These are phyloP conservation scores for Benincasa hispida DNA, from an alignment of 306 rosid species.

Conservation along the genomic window DNA sequence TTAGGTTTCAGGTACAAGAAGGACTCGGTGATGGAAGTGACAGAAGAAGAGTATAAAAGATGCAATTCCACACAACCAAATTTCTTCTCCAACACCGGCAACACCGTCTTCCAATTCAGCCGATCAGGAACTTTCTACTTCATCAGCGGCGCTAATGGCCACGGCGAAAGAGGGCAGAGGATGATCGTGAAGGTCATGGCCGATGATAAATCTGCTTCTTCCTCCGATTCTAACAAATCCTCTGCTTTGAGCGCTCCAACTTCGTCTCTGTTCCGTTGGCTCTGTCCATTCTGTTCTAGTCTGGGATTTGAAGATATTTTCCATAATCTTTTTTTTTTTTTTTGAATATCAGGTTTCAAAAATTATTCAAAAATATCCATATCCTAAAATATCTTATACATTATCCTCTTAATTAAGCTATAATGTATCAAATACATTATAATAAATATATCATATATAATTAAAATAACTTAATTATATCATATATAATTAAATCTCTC, in stretches of 20 bases:
- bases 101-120: slow-evolving; percentile 30
- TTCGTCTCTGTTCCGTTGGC: not conserved
- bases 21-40: slow-evolving; percentile 86
- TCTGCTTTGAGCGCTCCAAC: not conserved
- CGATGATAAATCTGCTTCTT: slow-evolving; percentile 13
- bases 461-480: too few species aligned
- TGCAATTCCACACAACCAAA: slow-evolving; percentile 72
- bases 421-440: too few species aligned
- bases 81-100: slow-evolving; percentile 65
- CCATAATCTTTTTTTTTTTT: too few species aligned
- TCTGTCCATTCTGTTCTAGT: not conserved
- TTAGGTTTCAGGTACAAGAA: slow-evolving; percentile 62
- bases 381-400: too few species aligned
- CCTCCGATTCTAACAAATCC: not conserved
- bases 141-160: slow-evolving; percentile 73
- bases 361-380: too few species aligned
- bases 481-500: too few species aligned
- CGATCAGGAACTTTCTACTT: slow-evolving; percentile 62
- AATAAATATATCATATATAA: too few species aligned
- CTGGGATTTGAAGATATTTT: too few species aligned
- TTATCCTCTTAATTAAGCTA: too few species aligned
- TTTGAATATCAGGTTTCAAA: too few species aligned
- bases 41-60: slow-evolving; percentile 38
- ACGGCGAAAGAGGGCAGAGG: slow-evolving; percentile 65
- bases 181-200: slow-evolving; percentile 55